Evolutionary conservation across 352 stramenopile genomes (phyloP).

Genomic region (Phytopythium mirpurense): DNA sequence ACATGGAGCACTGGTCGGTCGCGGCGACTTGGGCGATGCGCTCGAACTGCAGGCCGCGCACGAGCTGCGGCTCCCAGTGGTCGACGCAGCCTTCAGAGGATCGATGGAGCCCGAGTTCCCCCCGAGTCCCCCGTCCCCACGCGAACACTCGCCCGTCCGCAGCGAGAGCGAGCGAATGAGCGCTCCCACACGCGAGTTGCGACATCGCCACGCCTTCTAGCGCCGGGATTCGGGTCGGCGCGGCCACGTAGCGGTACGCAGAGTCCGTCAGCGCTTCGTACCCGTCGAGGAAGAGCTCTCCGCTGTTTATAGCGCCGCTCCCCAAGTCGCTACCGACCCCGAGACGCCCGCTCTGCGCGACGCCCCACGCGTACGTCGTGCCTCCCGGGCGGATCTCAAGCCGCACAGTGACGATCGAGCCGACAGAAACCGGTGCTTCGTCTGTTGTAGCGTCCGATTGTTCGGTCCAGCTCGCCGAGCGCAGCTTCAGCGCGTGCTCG

Average conservation of each 20-base stretch:
- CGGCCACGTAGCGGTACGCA: conserved; percentile 46
- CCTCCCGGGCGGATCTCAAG: conserved; percentile 43
- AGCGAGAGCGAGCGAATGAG: conserved; percentile 55
- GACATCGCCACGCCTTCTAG: conserved; percentile 46
- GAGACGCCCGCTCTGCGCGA: conserved; percentile 49
- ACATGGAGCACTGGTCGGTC: conserved; percentile 51
- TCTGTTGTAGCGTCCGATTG: background rate
- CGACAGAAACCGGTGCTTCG: background rate
- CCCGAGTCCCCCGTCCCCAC: conserved; percentile 46
- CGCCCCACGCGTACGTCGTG: conserved; percentile 62
- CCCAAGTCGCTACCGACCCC: conserved; percentile 31
- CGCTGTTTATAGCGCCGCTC: background rate
- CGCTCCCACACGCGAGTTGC: conserved; percentile 40
- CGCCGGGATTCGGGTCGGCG: conserved; percentile 29
- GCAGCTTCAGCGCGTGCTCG: conserved; percentile 19
- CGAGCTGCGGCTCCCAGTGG: conserved; percentile 32
- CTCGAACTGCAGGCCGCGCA: conserved; percentile 48
- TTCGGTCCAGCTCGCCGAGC: conserved; percentile 5
- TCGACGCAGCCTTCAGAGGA: conserved; percentile 15
- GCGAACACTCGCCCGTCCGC: conserved; percentile 41
- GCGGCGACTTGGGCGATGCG: conserved; percentile 37
- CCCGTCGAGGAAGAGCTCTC: conserved; percentile 39
- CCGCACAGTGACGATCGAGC: conserved; percentile 39
- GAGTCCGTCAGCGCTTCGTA: conserved; percentile 71
- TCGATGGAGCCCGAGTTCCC: conserved; percentile 22